Percentiles rank a stretch among this genome's conserved stretches.
These are phyloP conservation scores for Cytauxzoon felis DNA, from an alignment of 169 alveolate species.

Conservation along the genomic window DNA sequence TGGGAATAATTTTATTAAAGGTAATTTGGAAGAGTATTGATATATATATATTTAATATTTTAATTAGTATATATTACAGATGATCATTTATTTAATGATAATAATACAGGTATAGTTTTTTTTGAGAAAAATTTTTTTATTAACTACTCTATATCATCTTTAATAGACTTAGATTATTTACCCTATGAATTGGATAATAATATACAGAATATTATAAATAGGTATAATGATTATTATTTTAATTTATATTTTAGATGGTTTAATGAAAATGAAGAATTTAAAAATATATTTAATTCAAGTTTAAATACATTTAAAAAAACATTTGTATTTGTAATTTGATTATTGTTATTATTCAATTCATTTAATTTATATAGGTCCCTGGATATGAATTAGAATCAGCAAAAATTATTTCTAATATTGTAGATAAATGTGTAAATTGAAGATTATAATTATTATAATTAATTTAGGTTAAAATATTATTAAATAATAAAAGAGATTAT, in stretches of 20 bases:
- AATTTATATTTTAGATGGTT: slow-evolving; percentile 28
- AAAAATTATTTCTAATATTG: slow-evolving; percentile 31
- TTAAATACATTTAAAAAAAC: slow-evolving; percentile 29
- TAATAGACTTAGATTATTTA: not conserved
- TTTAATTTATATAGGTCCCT: slow-evolving; percentile 33
- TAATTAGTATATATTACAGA: not conserved
- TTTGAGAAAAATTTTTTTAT: too few relatives aligned
- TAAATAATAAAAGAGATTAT: slow-evolving; percentile 26
- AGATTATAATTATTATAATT: not conserved
- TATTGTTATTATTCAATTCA: not conserved
- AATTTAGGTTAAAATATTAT: not conserved
- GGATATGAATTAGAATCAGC: slow-evolving; percentile 51
- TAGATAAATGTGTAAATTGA: slow-evolving; percentile 26
- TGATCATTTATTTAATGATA: not conserved
- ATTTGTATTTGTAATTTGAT: slow-evolving; percentile 39
- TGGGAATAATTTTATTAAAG: not conserved
- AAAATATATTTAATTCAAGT: not conserved
- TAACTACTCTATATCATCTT: not conserved
- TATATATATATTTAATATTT: not conserved
- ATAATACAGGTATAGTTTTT: slow-evolving; percentile 4
- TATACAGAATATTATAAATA: not conserved
- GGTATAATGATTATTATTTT: not conserved
- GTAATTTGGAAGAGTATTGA: not conserved
- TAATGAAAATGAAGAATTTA: slow-evolving; percentile 29
- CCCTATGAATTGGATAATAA: not conserved